Evolutionary conservation across 768 basidiomycete genomes (phyloP).

Genomic region (Leccinum fibrillosum): DNA sequence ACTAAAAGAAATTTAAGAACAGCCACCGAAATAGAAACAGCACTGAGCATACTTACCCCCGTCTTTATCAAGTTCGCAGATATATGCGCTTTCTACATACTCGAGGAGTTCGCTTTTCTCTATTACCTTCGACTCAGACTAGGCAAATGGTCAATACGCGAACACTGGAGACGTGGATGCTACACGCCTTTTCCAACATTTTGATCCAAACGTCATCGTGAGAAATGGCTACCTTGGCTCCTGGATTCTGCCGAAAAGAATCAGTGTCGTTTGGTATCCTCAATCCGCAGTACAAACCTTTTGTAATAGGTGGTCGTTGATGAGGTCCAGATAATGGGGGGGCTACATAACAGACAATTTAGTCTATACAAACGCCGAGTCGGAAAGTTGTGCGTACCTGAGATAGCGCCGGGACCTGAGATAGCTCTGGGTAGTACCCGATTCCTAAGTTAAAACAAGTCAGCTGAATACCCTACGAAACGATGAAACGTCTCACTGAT

Average conservation of each 20-base stretch:
- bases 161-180: neutral
- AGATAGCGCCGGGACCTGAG: no score
- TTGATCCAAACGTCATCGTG: conserved; percentile 11
- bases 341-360: conserved; percentile 1
- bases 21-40: neutral
- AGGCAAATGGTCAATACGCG: neutral
- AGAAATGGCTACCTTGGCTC: conserved; percentile 3
- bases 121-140: neutral
- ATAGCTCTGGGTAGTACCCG: no score
- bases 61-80: neutral
- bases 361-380: no score
- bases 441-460: no score
- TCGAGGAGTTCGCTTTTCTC: neutral
- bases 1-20: neutral
- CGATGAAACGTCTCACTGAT: no score
- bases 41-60: neutral
- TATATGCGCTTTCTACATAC: neutral
- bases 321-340: conserved; percentile 4
- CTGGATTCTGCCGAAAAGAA: no score
- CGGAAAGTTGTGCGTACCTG: neutral
- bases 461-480: no score
- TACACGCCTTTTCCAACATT: conserved; percentile 2
- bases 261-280: no score
- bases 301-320: conserved; percentile 6
- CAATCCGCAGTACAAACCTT: neutral